Conservation (phyloP, 1,139 yeast species). For the Geotrichum histeridarum region DNA sequence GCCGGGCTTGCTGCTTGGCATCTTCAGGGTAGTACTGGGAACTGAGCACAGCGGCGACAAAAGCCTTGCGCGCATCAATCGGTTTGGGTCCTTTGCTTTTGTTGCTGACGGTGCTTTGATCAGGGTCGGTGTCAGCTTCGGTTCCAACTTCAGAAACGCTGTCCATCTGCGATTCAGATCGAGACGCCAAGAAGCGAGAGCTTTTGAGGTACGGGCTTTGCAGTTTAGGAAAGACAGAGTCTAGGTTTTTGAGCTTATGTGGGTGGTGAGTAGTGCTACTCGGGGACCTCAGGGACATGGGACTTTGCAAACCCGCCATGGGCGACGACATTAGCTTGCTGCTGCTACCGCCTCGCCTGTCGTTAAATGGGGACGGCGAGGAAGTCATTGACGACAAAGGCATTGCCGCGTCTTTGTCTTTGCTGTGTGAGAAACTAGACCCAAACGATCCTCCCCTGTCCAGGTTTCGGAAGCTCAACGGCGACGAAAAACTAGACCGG, state of each 20-base stretch:
- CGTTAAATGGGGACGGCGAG: constrained; percentile 5
- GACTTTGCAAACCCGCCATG: constrained; percentile 2
- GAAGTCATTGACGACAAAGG: constrained; percentile 4
- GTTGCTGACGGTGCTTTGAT: no score
- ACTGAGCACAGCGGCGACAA: constrained; percentile 4
- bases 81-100: background rate
- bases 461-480: background rate
- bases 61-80: constrained; percentile 5
- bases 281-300: background rate
- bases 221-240: constrained; percentile 11
- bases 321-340: background rate
- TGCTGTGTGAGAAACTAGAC: no score
- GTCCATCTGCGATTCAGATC: background rate
- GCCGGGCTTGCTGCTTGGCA: background rate
- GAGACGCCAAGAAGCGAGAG: no score
- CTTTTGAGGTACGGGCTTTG: constrained; percentile 1
- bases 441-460: background rate
- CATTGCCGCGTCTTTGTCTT: background rate
- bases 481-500: constrained; percentile 3
- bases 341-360: background rate
- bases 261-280: no score
- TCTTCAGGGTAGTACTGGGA: background rate
- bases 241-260: background rate
- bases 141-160: background rate
- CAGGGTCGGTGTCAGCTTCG: background rate